These are phyloP conservation scores for Lentinula boryana DNA, from an alignment of 768 basidiomycete species.

Conservation along the genomic window DNA sequence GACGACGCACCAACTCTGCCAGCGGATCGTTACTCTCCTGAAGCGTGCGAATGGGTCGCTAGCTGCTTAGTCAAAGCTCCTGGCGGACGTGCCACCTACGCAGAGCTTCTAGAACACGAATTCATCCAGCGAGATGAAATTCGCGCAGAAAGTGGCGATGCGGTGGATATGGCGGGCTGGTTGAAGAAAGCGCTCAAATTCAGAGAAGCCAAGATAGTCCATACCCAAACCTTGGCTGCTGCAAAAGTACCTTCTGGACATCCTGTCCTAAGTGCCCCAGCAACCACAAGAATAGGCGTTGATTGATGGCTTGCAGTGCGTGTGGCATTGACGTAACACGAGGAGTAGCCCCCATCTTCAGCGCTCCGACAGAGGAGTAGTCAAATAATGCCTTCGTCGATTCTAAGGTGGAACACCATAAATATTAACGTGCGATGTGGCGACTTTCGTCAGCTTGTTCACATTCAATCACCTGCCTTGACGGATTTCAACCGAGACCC, in stretches of 20 bases:
- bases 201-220: conserved; percentile 5
- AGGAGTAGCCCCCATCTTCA: not conserved
- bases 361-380: not conserved
- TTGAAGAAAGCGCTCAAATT: conserved; percentile 45
- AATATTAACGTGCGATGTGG: not conserved
- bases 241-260: not conserved
- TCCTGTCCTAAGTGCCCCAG: conserved; percentile 1
- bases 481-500: not conserved
- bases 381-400: not conserved
- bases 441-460: not conserved
- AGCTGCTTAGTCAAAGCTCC: conserved; percentile 80
- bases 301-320: not conserved
- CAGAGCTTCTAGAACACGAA: conserved; percentile 50
- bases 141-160: conserved; percentile 47
- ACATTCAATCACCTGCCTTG: not conserved
- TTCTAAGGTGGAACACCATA: not conserved
- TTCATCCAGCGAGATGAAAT: conserved; percentile 66
- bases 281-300: not conserved
- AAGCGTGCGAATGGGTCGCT: conserved; percentile 78
- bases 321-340: not conserved
- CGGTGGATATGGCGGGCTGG: conserved; percentile 84
- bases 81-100: conserved; percentile 73
- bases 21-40: conserved; percentile 53
- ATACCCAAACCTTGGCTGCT: not conserved
- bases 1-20: conserved; percentile 89